phyloP scores from a whole-genome alignment of 371 early-diverging fungal genomes.

The Zychaea mexicana region DNA sequence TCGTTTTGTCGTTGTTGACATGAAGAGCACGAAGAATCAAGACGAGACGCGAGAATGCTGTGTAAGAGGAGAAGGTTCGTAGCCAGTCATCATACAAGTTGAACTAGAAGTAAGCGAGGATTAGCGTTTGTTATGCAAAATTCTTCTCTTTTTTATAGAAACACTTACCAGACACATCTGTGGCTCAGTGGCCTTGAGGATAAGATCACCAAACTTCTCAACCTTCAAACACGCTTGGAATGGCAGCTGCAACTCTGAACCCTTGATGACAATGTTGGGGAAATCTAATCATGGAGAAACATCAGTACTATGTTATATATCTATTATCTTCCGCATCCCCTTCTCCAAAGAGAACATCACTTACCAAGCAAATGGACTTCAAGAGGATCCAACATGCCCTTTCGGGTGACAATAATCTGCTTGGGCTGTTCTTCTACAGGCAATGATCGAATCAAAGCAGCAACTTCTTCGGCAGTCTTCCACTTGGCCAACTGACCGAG shows the following conservation, averaged over 20 bases:
- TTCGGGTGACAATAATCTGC: conserved; percentile 97
- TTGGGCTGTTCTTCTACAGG: conserved; percentile 99
- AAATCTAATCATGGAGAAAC: conserved; percentile 72
- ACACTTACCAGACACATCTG: conserved; percentile 75
- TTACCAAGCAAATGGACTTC: conserved; percentile 82
- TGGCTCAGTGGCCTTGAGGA: conserved; percentile 96
- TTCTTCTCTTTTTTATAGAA: not conserved
- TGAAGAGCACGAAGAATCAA: conserved; percentile 96
- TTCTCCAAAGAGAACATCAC: not conserved
- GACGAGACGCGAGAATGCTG: conserved; percentile 97
- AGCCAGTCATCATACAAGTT: conserved; percentile 97
- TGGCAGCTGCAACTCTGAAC: conserved; percentile 94
- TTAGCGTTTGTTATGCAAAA: not conserved
- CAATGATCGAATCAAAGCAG: conserved; percentile 96
- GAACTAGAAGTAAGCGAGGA: conserved; percentile 50
- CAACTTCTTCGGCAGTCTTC: conserved; percentile 99
- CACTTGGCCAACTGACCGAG: conserved; percentile 98
- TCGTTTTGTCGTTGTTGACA: conserved; percentile 95
- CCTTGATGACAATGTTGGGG: conserved; percentile 98
- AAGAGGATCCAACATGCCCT: conserved; percentile 99
- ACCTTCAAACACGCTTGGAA: conserved; percentile 98
- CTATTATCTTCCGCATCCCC: not conserved
- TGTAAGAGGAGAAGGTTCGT: conserved; percentile 91
- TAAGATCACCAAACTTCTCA: conserved; percentile 98
- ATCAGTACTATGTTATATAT: not conserved